These are phyloP conservation scores for Aethionema arabicum DNA, from an alignment of 345 rosid species.

Conservation along the genomic window DNA sequence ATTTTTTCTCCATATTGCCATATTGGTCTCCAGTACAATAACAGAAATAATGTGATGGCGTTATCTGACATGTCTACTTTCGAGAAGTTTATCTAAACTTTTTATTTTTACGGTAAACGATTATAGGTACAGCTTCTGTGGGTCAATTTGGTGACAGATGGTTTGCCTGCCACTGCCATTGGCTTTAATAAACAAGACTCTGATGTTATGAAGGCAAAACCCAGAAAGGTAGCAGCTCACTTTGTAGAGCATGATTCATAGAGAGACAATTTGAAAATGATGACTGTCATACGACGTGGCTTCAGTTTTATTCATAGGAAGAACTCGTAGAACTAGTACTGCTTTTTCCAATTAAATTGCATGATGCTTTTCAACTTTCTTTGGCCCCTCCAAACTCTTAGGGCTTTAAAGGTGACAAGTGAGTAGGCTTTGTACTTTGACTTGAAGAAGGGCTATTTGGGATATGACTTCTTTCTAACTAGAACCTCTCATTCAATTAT, in stretches of 20 bases:
- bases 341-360: too few species aligned
- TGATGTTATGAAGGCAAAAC: slow-evolving; percentile 96
- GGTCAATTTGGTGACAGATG: slow-evolving; percentile 99
- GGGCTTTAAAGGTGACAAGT: slow-evolving; percentile 11
- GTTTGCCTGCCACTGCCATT: slow-evolving; percentile 99
- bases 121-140: slow-evolving; percentile 93
- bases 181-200: slow-evolving; percentile 97
- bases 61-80: slow-evolving; percentile 21
- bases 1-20: slow-evolving; percentile 1
- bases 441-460: slow-evolving; percentile 11
- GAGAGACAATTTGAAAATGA: slow-evolving; percentile 4
- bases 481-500: neutral
- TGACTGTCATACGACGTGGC: neutral
- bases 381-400: neutral
- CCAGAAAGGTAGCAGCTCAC: slow-evolving; percentile 73
- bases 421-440: neutral
- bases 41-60: slow-evolving; percentile 5
- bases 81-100: neutral
- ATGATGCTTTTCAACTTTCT: too few species aligned
- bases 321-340: too few species aligned
- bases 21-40: slow-evolving; percentile 11
- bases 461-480: neutral
- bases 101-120: slow-evolving; percentile 13
- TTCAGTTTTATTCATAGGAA: too few species aligned
- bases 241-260: slow-evolving; percentile 10